Conservation (phyloP, 129 eudicot genomes). For the Pseudognaphalium luteoalbum region DNA sequence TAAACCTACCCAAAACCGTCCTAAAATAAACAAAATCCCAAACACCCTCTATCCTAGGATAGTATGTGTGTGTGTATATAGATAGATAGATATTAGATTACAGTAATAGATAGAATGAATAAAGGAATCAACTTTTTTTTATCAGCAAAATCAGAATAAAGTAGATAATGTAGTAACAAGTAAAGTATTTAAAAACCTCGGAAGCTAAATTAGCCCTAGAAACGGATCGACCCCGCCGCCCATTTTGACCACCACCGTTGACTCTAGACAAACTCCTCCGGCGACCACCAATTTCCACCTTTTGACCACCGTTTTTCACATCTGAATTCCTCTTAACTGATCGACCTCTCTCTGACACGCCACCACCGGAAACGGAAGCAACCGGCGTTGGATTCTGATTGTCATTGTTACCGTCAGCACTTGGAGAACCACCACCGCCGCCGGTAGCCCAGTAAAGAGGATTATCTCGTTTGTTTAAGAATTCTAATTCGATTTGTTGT, state of each 20-base stretch:
- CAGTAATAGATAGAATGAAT: no score
- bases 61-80: no score
- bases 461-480: conserved; percentile 65
- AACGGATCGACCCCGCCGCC: conserved; percentile 56
- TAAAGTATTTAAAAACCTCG: conserved; percentile 41
- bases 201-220: conserved; percentile 47
- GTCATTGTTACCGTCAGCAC: conserved; percentile 10
- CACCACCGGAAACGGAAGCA: not conserved
- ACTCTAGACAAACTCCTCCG: conserved; percentile 63
- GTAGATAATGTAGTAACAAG: not conserved
- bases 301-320: conserved; percentile 23
- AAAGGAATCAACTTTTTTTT: no score
- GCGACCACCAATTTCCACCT: conserved; percentile 25
- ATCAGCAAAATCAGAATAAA: no score
- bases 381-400: conserved; percentile 7
- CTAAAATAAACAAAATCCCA: no score
- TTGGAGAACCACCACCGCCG: conserved; percentile 20
- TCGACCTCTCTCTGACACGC: conserved; percentile 54
- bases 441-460: conserved; percentile 65
- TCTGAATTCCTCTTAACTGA: conserved; percentile 48
- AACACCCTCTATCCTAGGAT: no score
- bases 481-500: conserved; percentile 32
- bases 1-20: no score
- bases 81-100: no score
- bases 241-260: conserved; percentile 10